A percentile compares a stretch with the other conserved stretches of the same genome.
These are phyloP conservation scores for Fusarium brachygibbosum DNA, from an alignment of 2,329 filamentous ascomycete species.

Conservation along the genomic window DNA sequence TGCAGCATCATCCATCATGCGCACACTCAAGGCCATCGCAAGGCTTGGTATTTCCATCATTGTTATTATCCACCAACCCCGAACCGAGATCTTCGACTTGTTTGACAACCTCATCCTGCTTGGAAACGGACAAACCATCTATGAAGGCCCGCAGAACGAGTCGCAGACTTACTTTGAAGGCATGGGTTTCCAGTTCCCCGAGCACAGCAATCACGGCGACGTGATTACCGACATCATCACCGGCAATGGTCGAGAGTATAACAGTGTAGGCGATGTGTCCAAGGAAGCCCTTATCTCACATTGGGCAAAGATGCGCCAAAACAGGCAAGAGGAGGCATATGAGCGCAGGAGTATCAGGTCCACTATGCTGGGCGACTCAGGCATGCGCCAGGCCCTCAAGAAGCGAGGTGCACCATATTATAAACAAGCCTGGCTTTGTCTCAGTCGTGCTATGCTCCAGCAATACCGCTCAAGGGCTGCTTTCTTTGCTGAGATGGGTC, in stretches of 20 bases:
- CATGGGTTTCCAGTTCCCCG: slow-evolving; percentile 65
- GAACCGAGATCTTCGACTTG: slow-evolving; percentile 69
- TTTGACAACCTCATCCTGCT: slow-evolving; percentile 70
- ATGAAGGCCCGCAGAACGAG: slow-evolving; percentile 61
- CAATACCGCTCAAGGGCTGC: slow-evolving; percentile 66
- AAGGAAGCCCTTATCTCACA: slow-evolving; percentile 64
- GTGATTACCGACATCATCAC: slow-evolving; percentile 73
- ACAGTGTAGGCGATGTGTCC: slow-evolving; percentile 60
- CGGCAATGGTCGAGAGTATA: slow-evolving; percentile 67
- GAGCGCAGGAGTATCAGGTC: slow-evolving; percentile 41
- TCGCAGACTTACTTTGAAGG: slow-evolving; percentile 65
- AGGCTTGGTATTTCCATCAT: slow-evolving; percentile 69
- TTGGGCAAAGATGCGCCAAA: slow-evolving; percentile 57
- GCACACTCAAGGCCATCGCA: slow-evolving; percentile 66
- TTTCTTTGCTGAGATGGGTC: slow-evolving; percentile 67
- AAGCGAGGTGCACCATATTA: slow-evolving; percentile 63
- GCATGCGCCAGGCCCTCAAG: slow-evolving; percentile 61
- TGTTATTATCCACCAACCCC: slow-evolving; percentile 71
- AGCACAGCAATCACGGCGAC: slow-evolving; percentile 67
- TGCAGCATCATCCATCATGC: slow-evolving; percentile 68
- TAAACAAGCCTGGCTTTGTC: slow-evolving; percentile 67
- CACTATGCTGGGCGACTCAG: slow-evolving; percentile 50
- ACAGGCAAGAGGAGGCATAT: slow-evolving; percentile 17
- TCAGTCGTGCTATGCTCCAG: slow-evolving; percentile 66
- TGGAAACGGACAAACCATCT: slow-evolving; percentile 67